Conservation (phyloP, 345 rosid species). For the Geranium rotundifolium region DNA sequence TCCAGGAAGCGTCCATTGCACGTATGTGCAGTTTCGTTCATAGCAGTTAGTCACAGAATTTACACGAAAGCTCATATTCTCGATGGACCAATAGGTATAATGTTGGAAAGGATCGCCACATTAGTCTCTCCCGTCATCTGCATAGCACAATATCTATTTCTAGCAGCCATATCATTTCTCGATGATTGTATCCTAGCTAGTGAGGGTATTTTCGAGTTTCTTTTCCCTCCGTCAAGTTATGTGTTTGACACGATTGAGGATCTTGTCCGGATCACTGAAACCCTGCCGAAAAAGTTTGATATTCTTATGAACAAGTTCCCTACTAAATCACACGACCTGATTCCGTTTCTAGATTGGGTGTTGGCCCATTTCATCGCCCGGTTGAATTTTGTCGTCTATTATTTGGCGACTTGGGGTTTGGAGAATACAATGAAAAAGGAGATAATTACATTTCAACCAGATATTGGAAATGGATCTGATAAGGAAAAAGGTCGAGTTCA, state of each 20-base stretch:
- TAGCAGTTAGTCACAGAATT: conserved; percentile 21
- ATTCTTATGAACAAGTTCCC: conserved; percentile 20
- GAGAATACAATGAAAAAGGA: conserved; percentile 37
- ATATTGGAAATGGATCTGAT: neutral
- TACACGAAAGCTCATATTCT: conserved; percentile 24
- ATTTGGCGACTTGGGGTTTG: conserved; percentile 20
- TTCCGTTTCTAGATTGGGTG: conserved; percentile 23
- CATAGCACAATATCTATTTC: conserved; percentile 20
- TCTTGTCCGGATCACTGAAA: conserved; percentile 26
- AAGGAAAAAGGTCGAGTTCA: neutral
- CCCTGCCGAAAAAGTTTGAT: conserved; percentile 42
- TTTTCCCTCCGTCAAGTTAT: conserved; percentile 39
- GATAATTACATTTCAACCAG: conserved; percentile 9
- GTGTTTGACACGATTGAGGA: conserved; percentile 35
- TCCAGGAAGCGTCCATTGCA: conserved; percentile 46
- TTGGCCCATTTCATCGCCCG: conserved; percentile 24
- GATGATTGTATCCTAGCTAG: conserved; percentile 43
- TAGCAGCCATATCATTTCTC: conserved; percentile 21
- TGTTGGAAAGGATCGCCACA: conserved; percentile 12
- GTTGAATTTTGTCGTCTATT: conserved; percentile 24
- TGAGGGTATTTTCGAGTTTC: conserved; percentile 23
- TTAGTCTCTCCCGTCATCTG: conserved; percentile 15
- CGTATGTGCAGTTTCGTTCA: conserved; percentile 30
- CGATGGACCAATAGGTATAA: conserved; percentile 20
- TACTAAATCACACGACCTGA: conserved; percentile 12